These are phyloP conservation scores for Lantana camara DNA, from an alignment of 257 asterid species.

Conservation along the genomic window DNA sequence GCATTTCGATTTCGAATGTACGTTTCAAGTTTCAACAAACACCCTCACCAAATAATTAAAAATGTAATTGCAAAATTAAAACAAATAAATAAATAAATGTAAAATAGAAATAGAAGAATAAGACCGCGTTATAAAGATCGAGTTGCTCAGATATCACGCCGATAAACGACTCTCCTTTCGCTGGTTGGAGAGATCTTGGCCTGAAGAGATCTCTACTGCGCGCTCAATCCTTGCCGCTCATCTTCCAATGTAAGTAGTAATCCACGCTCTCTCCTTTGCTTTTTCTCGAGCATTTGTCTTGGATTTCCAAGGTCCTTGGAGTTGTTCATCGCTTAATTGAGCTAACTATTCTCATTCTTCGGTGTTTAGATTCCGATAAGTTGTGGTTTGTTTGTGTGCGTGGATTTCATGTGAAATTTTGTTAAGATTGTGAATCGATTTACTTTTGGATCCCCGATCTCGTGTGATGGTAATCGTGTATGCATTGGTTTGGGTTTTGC, in stretches of 20 bases:
- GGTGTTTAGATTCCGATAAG: neutral
- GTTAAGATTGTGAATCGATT: conserved; percentile 14
- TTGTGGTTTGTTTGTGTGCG: neutral
- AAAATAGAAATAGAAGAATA: neutral
- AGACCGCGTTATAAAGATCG: conserved; percentile 15
- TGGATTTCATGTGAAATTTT: neutral
- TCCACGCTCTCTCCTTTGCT: neutral
- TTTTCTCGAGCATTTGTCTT: neutral
- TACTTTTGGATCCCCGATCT: conserved; percentile 23
- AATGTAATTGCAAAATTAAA: no score
- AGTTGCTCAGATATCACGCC: conserved; percentile 18
- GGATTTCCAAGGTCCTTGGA: conserved; percentile 22
- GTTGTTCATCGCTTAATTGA: conserved; percentile 17
- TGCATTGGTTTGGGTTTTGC: neutral
- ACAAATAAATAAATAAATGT: neutral
- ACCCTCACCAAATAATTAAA: no score
- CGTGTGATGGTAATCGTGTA: conserved; percentile 3
- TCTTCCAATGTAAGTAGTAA: conserved; percentile 30
- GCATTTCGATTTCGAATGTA: no score
- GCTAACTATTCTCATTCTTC: neutral
- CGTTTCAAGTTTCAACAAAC: no score
- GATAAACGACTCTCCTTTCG: conserved; percentile 18
- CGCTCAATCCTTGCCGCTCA: conserved; percentile 20
- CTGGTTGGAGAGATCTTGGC: conserved; percentile 33
- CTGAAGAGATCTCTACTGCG: conserved; percentile 34